A percentile compares a stretch with the other conserved stretches of the same genome.
Conservation (phyloP, 371 early-diverging fungal species). For the Catenaria anguillulae region DNA sequence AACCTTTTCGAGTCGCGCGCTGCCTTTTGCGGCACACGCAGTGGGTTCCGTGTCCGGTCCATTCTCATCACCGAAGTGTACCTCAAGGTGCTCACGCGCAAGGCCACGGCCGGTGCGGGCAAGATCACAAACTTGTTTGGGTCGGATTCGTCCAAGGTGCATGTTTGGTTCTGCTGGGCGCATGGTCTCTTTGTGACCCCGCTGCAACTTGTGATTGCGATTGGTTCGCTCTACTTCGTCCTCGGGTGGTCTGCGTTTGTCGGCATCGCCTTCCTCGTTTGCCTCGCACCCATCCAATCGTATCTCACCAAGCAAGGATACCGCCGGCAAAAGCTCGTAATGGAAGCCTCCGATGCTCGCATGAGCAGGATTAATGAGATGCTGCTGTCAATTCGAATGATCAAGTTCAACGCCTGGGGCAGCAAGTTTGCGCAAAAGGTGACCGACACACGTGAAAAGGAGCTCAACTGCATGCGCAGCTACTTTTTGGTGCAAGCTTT, state of each 20-base stretch:
- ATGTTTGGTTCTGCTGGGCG: background rate
- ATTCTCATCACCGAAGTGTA: constrained; percentile 4
- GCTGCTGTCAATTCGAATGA: constrained; percentile 3
- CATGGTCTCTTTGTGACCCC: background rate
- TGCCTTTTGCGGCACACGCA: constrained; percentile 4
- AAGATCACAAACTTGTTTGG: constrained; percentile 1
- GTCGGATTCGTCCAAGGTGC: background rate
- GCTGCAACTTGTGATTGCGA: background rate
- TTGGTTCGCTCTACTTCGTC: background rate
- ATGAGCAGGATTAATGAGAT: constrained; percentile 4
- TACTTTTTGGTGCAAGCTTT: background rate
- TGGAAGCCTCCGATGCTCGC: background rate
- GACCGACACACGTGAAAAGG: background rate
- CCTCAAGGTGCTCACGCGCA: constrained; percentile 1
- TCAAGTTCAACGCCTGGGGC: constrained; percentile 5
- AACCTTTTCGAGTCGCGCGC: constrained; percentile 7
- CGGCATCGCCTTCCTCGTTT: background rate
- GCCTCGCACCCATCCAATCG: background rate
- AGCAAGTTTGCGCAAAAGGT: background rate
- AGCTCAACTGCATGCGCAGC: background rate
- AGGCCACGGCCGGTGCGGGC: background rate
- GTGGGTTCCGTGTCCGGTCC: constrained; percentile 1
- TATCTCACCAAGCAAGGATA: constrained; percentile 1
- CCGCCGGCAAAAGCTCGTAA: background rate
- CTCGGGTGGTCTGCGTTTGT: constrained; percentile 4